Percentiles rank a stretch among this genome's conserved stretches.
Conservation (phyloP, 1,139 yeast genomes). For the Suhomyces ambrosiae region DNA sequence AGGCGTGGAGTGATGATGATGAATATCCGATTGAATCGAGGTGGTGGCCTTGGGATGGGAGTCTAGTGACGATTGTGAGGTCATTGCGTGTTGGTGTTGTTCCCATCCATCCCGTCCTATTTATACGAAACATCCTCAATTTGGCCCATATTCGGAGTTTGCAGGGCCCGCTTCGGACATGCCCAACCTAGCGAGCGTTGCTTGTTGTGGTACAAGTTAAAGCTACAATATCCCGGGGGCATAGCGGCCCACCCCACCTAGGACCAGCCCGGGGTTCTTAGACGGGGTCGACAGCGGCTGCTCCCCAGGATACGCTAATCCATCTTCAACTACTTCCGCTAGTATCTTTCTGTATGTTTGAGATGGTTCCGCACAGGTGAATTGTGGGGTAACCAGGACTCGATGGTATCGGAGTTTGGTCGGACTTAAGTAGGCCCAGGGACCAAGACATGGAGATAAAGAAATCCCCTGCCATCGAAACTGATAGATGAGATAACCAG, state of each 20-base stretch:
- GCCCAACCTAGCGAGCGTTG: too few relatives aligned
- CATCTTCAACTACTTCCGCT: too few relatives aligned
- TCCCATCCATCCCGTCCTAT: background rate
- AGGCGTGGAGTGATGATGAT: conserved; percentile 1
- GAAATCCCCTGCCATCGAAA: too few relatives aligned
- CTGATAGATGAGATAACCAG: too few relatives aligned
- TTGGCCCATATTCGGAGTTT: background rate
- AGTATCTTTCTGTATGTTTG: background rate
- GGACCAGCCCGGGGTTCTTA: too few relatives aligned
- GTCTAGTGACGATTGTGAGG: conserved; percentile 1
- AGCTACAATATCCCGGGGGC: too few relatives aligned
- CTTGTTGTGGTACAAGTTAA: too few relatives aligned
- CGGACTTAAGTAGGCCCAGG: background rate
- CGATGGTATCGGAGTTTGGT: background rate
- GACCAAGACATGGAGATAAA: too few relatives aligned
- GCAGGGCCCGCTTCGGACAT: background rate
- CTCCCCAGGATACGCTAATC: too few relatives aligned
- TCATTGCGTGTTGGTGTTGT: background rate
- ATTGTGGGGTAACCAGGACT: background rate
- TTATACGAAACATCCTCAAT: background rate
- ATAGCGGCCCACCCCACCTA: too few relatives aligned
- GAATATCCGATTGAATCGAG: background rate
- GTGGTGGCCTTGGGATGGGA: background rate
- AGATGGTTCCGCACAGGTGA: too few relatives aligned
- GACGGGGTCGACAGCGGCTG: too few relatives aligned